These are phyloP conservation scores for Colletotrichum sp. DNA, from an alignment of 2,329 filamentous ascomycete genomes.

Conservation along the genomic window DNA sequence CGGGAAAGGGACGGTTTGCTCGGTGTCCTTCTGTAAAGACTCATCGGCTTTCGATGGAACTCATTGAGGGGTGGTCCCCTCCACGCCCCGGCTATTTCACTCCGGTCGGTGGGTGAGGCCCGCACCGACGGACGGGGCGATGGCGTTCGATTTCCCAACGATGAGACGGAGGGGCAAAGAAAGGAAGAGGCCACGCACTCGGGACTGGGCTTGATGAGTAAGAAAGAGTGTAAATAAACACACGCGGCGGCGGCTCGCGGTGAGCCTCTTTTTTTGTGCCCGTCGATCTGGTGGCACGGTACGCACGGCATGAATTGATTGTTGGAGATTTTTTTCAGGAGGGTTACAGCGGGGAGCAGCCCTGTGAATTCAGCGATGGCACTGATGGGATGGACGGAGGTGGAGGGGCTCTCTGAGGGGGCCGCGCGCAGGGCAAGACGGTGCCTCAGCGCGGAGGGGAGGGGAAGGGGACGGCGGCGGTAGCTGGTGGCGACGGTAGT, in stretches of 20 bases:
- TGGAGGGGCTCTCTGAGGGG: neutral
- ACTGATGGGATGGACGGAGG: neutral
- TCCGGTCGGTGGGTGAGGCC: neutral
- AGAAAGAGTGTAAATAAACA: neutral
- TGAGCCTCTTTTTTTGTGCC: neutral
- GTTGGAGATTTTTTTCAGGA: neutral
- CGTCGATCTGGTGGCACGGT: neutral
- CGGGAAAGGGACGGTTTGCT: neutral
- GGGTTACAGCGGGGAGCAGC: neutral
- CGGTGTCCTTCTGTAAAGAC: neutral
- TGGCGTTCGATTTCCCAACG: neutral
- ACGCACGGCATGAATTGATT: neutral
- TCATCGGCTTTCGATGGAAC: neutral
- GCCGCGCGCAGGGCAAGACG: neutral
- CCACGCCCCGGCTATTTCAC: neutral
- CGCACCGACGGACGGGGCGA: slow-evolving; percentile 6
- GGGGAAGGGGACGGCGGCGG: neutral
- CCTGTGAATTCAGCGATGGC: neutral
- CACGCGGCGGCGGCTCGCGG: neutral
- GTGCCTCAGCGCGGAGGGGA: neutral
- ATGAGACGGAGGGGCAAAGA: neutral
- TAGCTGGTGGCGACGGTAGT: neutral
- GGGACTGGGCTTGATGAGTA: neutral
- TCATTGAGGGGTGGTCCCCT: neutral
- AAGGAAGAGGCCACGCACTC: neutral